Evolutionary conservation across 148 eudicot genomes (phyloP).

Genomic region (Beta vulgaris): DNA sequence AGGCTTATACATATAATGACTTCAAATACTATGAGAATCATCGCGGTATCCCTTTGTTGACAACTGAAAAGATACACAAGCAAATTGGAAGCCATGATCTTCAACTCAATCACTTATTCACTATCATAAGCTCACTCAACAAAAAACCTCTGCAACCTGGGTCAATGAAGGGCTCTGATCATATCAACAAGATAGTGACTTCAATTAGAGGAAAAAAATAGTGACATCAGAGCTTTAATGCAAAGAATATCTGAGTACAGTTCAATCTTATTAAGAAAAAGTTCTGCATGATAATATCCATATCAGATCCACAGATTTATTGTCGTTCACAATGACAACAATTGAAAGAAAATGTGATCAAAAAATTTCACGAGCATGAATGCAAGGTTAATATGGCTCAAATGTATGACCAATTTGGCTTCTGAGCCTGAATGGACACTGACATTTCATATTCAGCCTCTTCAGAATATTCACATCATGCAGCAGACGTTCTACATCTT

Average conservation of each 20-base stretch:
- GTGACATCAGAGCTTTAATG: background rate
- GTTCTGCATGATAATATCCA: no score
- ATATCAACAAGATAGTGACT: background rate
- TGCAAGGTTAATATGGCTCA: background rate
- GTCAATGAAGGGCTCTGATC: no score
- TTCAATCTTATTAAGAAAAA: background rate
- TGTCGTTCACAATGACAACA: background rate
- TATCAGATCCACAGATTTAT: background rate
- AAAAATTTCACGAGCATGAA: background rate
- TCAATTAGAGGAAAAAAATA: background rate
- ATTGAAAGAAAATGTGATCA: background rate
- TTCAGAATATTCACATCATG: constrained; percentile 25
- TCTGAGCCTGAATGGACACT: constrained; percentile 23
- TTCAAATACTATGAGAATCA: no score
- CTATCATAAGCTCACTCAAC: background rate
- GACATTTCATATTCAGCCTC: constrained; percentile 25
- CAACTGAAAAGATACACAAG: no score
- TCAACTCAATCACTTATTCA: background rate
- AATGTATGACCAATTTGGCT: constrained; percentile 18
- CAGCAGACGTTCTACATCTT: constrained; percentile 13
- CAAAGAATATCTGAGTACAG: background rate
- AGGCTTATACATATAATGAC: no score
- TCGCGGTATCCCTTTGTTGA: no score
- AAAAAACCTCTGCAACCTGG: background rate
- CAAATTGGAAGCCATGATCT: background rate